Evolutionary conservation across 2,329 filamentous ascomycete genomes (phyloP), one percentile per base, ranked within the genome.

Genomic region (Didymosphaeria variabile): DNA sequence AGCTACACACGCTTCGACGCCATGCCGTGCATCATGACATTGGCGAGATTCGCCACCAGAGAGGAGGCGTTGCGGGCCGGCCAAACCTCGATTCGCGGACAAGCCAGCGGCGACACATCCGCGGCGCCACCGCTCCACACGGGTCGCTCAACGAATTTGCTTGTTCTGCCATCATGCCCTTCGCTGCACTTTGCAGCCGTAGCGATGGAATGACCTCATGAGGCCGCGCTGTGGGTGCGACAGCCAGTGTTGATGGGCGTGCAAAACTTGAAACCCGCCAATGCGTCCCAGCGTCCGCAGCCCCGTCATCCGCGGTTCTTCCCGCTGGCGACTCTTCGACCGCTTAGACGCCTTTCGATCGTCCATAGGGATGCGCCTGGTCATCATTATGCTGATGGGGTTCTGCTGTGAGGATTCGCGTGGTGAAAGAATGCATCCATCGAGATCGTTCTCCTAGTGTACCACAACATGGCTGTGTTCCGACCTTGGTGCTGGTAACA

Each of bases 71-170:
- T 21, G 44, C 46, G 26, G 26, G 46, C 46, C 15, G 46, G 10
- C 15, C 29, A 15, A 12, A 19, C 19, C 44, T 46, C 13, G 45
- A 47, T 6, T 29, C 45, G 21, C 15, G 26, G 45, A 19, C 21
- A 47, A 47, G 45, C 21, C 26, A 29, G 45, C 45, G 23, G 23
- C 13, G 15, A 15, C 36, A 38, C 36, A 34, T 26, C 10, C 21
- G 45, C 45, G 23, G 21, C 45, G 53, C 40, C 40, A 46, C 42
- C 17, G 53, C 44, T 15, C 15, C 53, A 55, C 53, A 45, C 29
- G 53, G 53, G 42, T n/a, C 38, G 42, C 53, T 55, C 42, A 47
- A 47, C 53, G 32, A 21, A 15, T 44, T 55, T 55, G 42, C 52
- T 55, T 45, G 45, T 32, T 55, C 23, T 32, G 52, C 52, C 26